Base-by-base conservation (phyloP, 805 yeast species). In the Candida berthetii region DNA sequence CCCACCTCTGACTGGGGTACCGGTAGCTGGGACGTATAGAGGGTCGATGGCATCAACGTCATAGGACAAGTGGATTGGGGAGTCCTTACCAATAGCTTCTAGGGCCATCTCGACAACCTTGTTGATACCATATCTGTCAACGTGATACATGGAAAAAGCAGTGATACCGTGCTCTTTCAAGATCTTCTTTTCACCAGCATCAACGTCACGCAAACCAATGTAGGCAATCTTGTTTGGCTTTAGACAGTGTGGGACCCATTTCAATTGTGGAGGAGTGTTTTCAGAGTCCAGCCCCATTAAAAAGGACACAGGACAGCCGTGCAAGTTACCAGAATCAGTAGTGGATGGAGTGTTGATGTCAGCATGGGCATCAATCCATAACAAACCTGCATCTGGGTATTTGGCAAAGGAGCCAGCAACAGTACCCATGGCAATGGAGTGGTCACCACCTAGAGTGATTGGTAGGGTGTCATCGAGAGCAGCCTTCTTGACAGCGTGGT, bases 291-390 rank as follows among this genome's bases (percentile, higher is more conserved):
- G 68, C 2, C 97, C 97, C 76, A 89, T 70, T 42, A 91, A 69
- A 59, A 93, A 93, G 3, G 96, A 78, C 29, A 91, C 88, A 2
- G 99, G 99, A 61, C 97, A 90, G 6, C 99, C 99, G 62, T 91
- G 99, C 53, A 91, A 71, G 62, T 91, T 93, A 34, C 98, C 98
- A 7, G 91, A 79, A 24, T 75, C 83, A 2, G 97, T 81, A 8
- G 88, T 78, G 29, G 71, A 69, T 10, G 96, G 86, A 1, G 97
- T 84, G 69, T 93, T 93, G 60, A 93, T 83, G 62, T 91, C 99
- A 16, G 98, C 96, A 62, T 91, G 99, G 0, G 99, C 99, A 65
- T 91, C 99, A 53, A 91, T 83, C 99, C 99, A 91, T 47, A 91
- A 60, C 32, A 91, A 71, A 55, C 96, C 89, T 22, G 96, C 88